Base-by-base conservation (phyloP, 1,139 yeast genomes). In the Candida sojae region DNA sequence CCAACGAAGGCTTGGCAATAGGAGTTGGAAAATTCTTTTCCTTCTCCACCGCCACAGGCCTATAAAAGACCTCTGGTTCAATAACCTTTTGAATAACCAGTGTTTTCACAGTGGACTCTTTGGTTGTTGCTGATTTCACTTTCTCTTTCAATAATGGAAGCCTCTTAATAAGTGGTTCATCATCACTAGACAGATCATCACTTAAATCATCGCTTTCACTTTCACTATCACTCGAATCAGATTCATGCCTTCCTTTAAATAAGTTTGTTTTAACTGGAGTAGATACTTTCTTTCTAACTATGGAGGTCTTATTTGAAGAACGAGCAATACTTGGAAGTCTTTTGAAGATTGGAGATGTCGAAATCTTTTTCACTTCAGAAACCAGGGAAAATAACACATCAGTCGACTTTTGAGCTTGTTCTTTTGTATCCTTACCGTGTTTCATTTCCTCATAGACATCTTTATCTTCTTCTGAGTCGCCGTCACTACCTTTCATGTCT, bases 151-250 rank as follows among this genome's bases (percentile, higher is more conserved):
- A 2, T 32, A n/a, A 8, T 32, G 5, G 17, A 3, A 11, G 11
- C 13, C 8, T 13, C n/a, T 32, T 32, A 13, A 6, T 32, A 6
- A 11, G 8, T 11, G 34, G 34, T 36, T 34, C 28, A 6, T 36
- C 29, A 9, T 41, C 43, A 41, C 37, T 41, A 2, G 43, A 52
- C n/a, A 23, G 54, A 25, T 45, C 47, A 10, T 43, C 48, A 10
- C 39, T 36, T 9, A 30, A 36, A 9, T 36, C 39, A 28, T 36
- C 41, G 3, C 47, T 45, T 23, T 10, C 23, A 17, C 44, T 42
- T 13, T 43, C 42, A 5, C 37, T 38, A 12, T 43, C 45, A 30
- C 41, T 38, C 10, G 41, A 38, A 38, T 38, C 41, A 1, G 41
- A 38, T 38, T 38, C 41, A 25, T 28, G 25, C 13, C 41, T 38